Conservation (phyloP, 768 basidiomycete genomes). For the Sporobolomyces phaffii region DNA sequence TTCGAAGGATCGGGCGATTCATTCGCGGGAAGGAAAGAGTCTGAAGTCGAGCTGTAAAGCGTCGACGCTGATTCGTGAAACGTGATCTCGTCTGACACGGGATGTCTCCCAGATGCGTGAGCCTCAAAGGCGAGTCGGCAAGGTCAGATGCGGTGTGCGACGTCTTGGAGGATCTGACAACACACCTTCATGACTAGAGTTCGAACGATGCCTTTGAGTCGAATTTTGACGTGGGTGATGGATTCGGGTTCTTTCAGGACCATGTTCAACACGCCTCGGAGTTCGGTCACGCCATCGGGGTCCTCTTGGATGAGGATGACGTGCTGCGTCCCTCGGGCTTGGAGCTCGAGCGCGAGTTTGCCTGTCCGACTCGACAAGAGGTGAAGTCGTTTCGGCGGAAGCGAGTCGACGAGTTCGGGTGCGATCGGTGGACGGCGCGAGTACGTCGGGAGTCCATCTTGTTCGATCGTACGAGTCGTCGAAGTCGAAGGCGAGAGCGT, state of each 20-base stretch:
- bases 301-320: constrained; percentile 22
- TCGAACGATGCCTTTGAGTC: constrained; percentile 33
- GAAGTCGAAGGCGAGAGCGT: neutral
- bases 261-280: constrained; percentile 8
- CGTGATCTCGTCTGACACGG: constrained; percentile 26
- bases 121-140: neutral
- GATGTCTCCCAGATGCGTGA: constrained; percentile 15
- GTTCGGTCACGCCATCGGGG: neutral
- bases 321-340: constrained; percentile 17
- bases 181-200: constrained; percentile 30
- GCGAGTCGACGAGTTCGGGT: neutral
- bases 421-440: constrained; percentile 5
- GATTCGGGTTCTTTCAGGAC: constrained; percentile 7
- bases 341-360: constrained; percentile 16
- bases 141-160: too few relatives aligned
- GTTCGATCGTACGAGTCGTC: neutral
- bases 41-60: constrained; percentile 1
- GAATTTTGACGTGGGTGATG: constrained; percentile 19
- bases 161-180: too few relatives aligned
- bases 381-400: constrained; percentile 20
- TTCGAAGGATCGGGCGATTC: constrained; percentile 11
- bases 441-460: constrained; percentile 4
- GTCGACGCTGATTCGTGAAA: constrained; percentile 13
- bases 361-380: constrained; percentile 7
- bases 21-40: constrained; percentile 4